Conservation (phyloP, 2,329 filamentous ascomycete species). For the Blastomyces emzantsi region DNA sequence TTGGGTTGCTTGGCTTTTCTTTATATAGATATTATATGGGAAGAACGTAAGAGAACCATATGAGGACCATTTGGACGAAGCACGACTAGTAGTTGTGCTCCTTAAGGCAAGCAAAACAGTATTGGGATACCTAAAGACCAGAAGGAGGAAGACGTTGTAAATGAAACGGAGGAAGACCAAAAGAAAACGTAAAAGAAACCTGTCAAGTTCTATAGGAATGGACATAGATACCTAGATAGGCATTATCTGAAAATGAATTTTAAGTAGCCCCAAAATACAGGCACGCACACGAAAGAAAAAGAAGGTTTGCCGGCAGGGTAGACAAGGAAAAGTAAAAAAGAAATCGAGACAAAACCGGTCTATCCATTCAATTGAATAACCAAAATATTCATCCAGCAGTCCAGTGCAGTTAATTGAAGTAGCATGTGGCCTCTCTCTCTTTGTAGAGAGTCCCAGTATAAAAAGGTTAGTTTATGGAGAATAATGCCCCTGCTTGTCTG, state of each 20-base stretch:
- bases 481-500: neutral
- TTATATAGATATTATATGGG: neutral
- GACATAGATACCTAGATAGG: neutral
- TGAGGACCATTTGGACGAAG: neutral
- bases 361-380: neutral
- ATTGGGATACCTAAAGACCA: neutral
- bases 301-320: neutral
- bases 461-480: neutral
- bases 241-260: neutral
- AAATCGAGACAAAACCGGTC: neutral
- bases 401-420: neutral
- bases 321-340: neutral
- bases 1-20: neutral
- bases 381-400: neutral
- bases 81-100: neutral
- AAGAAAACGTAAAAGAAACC: neutral
- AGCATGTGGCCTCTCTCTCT: neutral
- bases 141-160: neutral
- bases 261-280: neutral
- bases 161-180: neutral
- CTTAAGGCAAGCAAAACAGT: neutral
- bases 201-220: neutral
- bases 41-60: neutral
- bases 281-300: neutral
- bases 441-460: neutral